phyloP scores from a whole-genome alignment of 2,329 filamentous ascomycete genomes.

The Fusarium sp. region DNA sequence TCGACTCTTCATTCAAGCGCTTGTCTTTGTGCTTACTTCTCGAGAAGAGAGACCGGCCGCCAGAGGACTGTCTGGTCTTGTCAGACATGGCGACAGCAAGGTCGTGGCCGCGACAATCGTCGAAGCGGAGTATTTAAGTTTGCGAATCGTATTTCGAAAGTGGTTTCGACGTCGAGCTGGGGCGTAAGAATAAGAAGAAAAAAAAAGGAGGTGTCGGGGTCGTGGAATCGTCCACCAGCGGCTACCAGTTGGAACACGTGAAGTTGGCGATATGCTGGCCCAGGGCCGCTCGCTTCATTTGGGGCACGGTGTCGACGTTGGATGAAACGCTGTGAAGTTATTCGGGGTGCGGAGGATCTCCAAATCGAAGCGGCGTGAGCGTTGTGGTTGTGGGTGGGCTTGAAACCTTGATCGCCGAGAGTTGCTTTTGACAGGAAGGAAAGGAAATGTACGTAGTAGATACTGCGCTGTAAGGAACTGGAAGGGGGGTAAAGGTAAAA shows the following conservation, averaged over 20 bases:
- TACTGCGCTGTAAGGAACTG: constrained; percentile 2
- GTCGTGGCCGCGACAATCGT: constrained; percentile 40
- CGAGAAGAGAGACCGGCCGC: constrained; percentile 85
- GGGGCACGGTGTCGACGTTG: constrained; percentile 37
- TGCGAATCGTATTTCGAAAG: constrained; percentile 37
- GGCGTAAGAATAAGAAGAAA: neutral
- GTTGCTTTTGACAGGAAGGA: constrained; percentile 20
- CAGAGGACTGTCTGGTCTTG: constrained; percentile 84
- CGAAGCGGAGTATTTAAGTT: constrained; percentile 26
- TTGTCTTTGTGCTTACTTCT: constrained; percentile 84
- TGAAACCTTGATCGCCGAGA: constrained; percentile 40
- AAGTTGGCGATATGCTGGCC: constrained; percentile 52
- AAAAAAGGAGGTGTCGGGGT: constrained; percentile 22
- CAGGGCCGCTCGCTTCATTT: constrained; percentile 57
- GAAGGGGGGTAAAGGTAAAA: constrained; percentile 14
- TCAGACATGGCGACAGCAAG: constrained; percentile 67
- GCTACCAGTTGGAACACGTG: constrained; percentile 50
- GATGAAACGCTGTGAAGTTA: constrained; percentile 19
- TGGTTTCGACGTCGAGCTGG: constrained; percentile 29
- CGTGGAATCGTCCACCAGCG: constrained; percentile 16
- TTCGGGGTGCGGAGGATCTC: constrained; percentile 23
- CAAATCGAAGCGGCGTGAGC: constrained; percentile 33
- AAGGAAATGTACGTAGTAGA: constrained; percentile 12
- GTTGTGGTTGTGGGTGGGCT: constrained; percentile 16
- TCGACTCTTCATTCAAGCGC: constrained; percentile 70